A percentile compares a stretch with the other conserved stretches of the same genome.
These are phyloP conservation scores for Leishmania mexicana DNA, from an alignment of 208 protist species.

Conservation along the genomic window DNA sequence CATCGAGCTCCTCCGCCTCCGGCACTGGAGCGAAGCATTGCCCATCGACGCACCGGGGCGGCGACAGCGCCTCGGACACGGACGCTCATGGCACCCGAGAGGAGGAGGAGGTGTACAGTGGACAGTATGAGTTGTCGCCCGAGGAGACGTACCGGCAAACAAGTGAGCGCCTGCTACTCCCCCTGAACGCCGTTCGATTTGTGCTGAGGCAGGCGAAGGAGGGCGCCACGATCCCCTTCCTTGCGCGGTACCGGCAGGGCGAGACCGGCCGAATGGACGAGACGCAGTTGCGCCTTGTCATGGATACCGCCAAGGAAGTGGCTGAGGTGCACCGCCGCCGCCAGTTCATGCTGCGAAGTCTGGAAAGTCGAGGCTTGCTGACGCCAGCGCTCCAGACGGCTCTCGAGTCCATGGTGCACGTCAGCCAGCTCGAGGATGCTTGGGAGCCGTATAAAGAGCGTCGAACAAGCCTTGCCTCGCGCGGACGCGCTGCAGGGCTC, in stretches of 20 bases:
- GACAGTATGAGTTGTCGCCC: slow-evolving; percentile 20
- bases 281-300: slow-evolving; percentile 50
- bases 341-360: slow-evolving; percentile 77
- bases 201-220: slow-evolving; percentile 66
- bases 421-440: slow-evolving; percentile 80
- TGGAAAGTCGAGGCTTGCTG: slow-evolving; percentile 71
- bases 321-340: slow-evolving; percentile 72
- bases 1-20: background rate
- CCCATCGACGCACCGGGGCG: background rate
- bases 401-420: slow-evolving; percentile 58
- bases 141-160: slow-evolving; percentile 41
- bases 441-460: slow-evolving; percentile 88
- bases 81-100: background rate
- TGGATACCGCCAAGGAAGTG: slow-evolving; percentile 74
- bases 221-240: slow-evolving; percentile 86
- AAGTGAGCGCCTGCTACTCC: slow-evolving; percentile 42
- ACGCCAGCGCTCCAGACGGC: slow-evolving; percentile 48
- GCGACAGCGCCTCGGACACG: background rate
- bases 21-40: background rate
- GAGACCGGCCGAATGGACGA: slow-evolving; percentile 79
- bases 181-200: slow-evolving; percentile 42
- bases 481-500: slow-evolving; percentile 73
- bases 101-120: slow-evolving; percentile 19
- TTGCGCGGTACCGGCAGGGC: slow-evolving; percentile 86
- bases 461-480: slow-evolving; percentile 71